Conservation (phyloP, 768 basidiomycete species). For the Rhodotorula sphaerocarpa region DNA sequence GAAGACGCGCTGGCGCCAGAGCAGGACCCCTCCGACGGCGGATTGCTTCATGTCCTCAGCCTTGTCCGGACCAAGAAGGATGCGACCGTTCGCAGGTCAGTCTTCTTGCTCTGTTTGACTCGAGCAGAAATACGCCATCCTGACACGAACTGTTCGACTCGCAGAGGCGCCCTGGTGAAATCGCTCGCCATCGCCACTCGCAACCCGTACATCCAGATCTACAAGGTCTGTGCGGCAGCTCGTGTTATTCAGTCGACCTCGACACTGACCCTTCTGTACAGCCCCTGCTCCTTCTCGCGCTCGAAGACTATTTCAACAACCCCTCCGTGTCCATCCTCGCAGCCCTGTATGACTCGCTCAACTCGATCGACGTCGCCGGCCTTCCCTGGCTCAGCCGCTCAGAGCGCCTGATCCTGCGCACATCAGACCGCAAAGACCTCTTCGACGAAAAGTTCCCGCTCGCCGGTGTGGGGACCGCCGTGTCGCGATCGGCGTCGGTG, state of each 20-base stretch:
- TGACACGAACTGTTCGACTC: conserved; percentile 6
- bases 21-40: conserved; percentile 43
- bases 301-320: conserved; percentile 85
- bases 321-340: conserved; percentile 85
- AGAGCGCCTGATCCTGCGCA: conserved; percentile 82
- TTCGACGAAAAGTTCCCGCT: conserved; percentile 70
- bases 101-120: neutral
- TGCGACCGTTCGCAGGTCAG: conserved; percentile 66
- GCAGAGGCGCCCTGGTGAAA: conserved; percentile 84
- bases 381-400: conserved; percentile 67
- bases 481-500: too few species aligned
- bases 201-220: conserved; percentile 90
- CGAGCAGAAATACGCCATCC: neutral
- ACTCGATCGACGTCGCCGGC: conserved; percentile 68
- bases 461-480: too few species aligned
- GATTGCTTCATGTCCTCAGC: conserved; percentile 78
- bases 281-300: conserved; percentile 85
- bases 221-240: conserved; percentile 58
- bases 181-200: conserved; percentile 88
- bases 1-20: conserved; percentile 50
- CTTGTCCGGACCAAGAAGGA: conserved; percentile 86
- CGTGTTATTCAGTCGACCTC: too few species aligned
- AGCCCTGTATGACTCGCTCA: conserved; percentile 83
- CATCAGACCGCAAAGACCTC: conserved; percentile 82
- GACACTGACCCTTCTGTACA: conserved; percentile 41